Base-by-base conservation (phyloP, 2,329 filamentous ascomycete species). In the Talaromyces amestolkiae region DNA sequence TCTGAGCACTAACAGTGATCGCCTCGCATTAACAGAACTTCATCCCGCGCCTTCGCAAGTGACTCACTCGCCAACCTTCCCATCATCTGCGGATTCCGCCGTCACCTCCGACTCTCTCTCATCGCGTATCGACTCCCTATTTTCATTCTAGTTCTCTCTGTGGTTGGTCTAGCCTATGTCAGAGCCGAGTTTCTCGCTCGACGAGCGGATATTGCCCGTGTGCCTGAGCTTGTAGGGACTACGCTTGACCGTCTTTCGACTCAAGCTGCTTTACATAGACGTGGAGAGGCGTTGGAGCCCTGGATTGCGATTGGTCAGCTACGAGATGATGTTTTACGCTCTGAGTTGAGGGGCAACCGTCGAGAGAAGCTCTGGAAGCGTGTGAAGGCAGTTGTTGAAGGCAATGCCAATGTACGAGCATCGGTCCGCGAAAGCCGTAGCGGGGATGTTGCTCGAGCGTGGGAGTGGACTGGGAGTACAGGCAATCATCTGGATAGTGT, bases 61-160 rank as follows among this genome's bases (percentile, higher is more conserved):
- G 90, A 86, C 84, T 96, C 92, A 84, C 91, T 96, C 89, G 91
- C 93, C 86, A 87, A 90, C 79, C 85, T 98, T 90, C 87, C 93
- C 82, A 84, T 97, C 90, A 77, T 82, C 82, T 77, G 80, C 71
- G 76, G 80, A 74, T 70, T 80, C 77, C 79, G 79, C 75, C 78
- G 79, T 70, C 75, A 80, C 74, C 67, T 81, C 72, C 72, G 80
- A 77, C 78, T 81, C 75, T 76, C 79, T 78, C 74, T 82, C 79
- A 71, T 81, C 77, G 78, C 78, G 73, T 80, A 82, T 82, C 75
- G 80, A 81, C 72, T 81, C 77, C 79, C 80, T 81, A 71, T 82
- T 82, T 77, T 76, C 76, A 58, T 81, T 82, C 64, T 83, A 75
- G 72, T 72, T 11, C 17, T 81, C 15, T 70, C 84, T 19, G 64